Percentiles rank a stretch among this genome's conserved stretches.
Evolutionary conservation across 805 yeast species (phyloP).

Genomic region (Metschnikowia henanensis): DNA sequence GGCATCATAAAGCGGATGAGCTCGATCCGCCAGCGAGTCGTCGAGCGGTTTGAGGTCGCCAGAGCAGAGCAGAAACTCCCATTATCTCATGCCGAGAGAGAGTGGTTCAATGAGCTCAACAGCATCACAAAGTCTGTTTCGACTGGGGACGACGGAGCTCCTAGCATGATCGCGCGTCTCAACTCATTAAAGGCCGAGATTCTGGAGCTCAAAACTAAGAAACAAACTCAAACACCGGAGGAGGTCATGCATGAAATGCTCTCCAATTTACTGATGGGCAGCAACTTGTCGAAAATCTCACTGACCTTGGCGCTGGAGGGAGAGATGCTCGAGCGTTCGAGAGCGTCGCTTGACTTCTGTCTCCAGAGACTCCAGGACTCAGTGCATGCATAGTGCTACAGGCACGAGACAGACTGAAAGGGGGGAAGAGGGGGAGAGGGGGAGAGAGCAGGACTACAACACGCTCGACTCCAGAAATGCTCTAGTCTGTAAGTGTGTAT

Average conservation of each 20-base stretch:
- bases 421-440: too few relatives aligned
- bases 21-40: slow-evolving; percentile 23
- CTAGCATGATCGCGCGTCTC: slow-evolving; percentile 11
- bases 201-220: slow-evolving; percentile 1
- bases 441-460: too few relatives aligned
- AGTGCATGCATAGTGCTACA: not conserved
- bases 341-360: slow-evolving; percentile 15
- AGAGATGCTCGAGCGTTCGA: slow-evolving; percentile 17
- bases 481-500: too few relatives aligned
- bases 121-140: slow-evolving; percentile 17
- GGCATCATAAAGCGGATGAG: slow-evolving; percentile 21
- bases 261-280: slow-evolving; percentile 10
- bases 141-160: slow-evolving; percentile 6
- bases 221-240: slow-evolving; percentile 1
- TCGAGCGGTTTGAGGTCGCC: slow-evolving; percentile 23
- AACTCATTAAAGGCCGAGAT: slow-evolving; percentile 12
- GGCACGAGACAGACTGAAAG: too few relatives aligned
- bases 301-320: slow-evolving; percentile 24
- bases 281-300: slow-evolving; percentile 11
- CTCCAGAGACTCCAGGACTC: slow-evolving; percentile 7
- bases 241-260: slow-evolving; percentile 8
- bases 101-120: slow-evolving; percentile 41
- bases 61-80: slow-evolving; percentile 27
- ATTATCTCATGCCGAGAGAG: slow-evolving; percentile 33
- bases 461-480: too few relatives aligned